These are phyloP conservation scores for Eucalyptus curtisii DNA, from an alignment of 345 rosid genomes.

Conservation along the genomic window DNA sequence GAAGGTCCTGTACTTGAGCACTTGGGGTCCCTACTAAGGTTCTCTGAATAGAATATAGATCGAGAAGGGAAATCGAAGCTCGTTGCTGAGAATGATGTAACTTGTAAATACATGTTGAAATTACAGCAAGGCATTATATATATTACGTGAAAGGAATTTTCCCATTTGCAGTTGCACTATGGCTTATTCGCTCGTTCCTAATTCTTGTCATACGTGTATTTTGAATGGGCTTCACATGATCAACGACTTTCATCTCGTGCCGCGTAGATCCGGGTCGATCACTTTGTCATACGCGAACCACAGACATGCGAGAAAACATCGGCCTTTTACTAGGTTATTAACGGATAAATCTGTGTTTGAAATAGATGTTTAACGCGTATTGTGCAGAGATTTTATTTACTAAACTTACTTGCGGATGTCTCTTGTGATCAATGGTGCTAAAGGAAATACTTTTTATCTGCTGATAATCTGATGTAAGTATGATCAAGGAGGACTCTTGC, in stretches of 20 bases:
- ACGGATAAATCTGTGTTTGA: not conserved
- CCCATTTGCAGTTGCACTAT: not conserved
- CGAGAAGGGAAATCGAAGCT: not conserved
- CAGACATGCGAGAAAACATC: not conserved
- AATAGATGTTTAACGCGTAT: not conserved
- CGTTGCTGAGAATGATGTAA: not conserved
- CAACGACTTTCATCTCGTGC: not conserved
- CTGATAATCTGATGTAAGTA: not conserved
- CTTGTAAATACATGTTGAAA: not conserved
- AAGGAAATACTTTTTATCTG: not conserved
- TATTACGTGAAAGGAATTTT: not conserved
- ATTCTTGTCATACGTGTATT: accelerated
- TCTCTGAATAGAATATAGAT: not conserved
- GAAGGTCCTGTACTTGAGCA: conserved; percentile 45
- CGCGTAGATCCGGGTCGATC: too few relatives aligned
- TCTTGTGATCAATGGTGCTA: not conserved
- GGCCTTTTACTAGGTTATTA: not conserved
- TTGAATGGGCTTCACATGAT: not conserved
- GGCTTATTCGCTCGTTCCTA: not conserved
- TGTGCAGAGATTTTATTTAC: not conserved
- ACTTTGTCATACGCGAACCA: not conserved
- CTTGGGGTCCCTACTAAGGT: conserved; percentile 26
- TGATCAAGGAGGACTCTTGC: not conserved
- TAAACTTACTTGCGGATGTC: not conserved
- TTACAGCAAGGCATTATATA: not conserved